A percentile compares a stretch with the other conserved stretches of the same genome.
Evolutionary conservation across 2,329 filamentous ascomycete species (phyloP).

Genomic region (Corynespora cassiicola): DNA sequence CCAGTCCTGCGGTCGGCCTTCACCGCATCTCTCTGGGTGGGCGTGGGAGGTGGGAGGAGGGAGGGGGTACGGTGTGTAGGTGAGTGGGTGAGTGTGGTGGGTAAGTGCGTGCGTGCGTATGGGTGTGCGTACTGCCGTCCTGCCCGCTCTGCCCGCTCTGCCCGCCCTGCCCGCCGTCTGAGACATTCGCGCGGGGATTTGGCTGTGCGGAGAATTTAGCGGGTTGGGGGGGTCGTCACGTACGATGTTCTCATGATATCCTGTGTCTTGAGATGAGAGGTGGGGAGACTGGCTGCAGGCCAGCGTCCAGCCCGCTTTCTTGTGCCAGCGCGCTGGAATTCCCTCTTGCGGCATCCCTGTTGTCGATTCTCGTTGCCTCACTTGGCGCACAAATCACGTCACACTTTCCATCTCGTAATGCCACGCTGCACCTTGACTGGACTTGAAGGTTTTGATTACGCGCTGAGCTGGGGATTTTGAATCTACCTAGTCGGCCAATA

Average conservation of each 20-base stretch:
- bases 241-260: conserved; percentile 23
- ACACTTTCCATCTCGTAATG: conserved; percentile 43
- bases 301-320: no score
- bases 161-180: conserved; percentile 22
- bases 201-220: conserved; percentile 15
- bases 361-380: conserved; percentile 33
- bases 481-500: conserved; percentile 38
- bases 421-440: conserved; percentile 21
- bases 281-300: no score
- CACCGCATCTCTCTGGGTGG: conserved; percentile 20
- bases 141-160: no score
- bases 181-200: conserved; percentile 16
- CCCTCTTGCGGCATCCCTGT: conserved; percentile 25
- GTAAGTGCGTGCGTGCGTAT: no score
- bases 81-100: no score
- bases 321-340: conserved; percentile 22
- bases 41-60: no score
- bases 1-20: conserved; percentile 14
- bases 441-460: conserved; percentile 37
- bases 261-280: conserved; percentile 7
- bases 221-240: conserved; percentile 9
- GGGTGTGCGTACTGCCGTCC: no score
- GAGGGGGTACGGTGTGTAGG: no score
- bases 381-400: conserved; percentile 41
- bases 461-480: conserved; percentile 37